Evolutionary conservation across 2,329 filamentous ascomycete genomes (phyloP), one percentile per base, ranked within the genome.

Genomic region (Neonectria neomacrospora): DNA sequence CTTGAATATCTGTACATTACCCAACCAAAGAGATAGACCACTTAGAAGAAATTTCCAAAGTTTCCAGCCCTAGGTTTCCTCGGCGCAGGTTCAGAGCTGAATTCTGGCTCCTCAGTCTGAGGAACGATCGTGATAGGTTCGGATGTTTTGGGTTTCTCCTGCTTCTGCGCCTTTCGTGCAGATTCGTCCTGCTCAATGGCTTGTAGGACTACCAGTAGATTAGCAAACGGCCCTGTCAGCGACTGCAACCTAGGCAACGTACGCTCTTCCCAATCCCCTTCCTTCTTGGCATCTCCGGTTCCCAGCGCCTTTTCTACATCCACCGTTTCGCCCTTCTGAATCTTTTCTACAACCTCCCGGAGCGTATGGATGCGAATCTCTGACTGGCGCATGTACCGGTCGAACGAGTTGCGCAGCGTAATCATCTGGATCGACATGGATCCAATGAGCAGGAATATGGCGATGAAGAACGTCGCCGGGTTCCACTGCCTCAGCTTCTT

Each of bases 361-460:
- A 99, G 79, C 30, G 93, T 75, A 3, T 85, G 86, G 66, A 99
- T 91, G 75, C 92, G 91, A 7, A 92, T 89, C 70, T 97, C 92
- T 5, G 94, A 90, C 69, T 89, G 88, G 54, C 94, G 88, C 74
- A 85, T 88, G 71, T 91, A 94, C 10, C 89, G 88, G 32, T 85
- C 83, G 74, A 90, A 91, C 54, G 94, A 90, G 71, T 91, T 92
- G 72, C 90, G 91, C 72, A 98, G 77, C 37, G 89, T 85, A 74
- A 99, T 90, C 85, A 96, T 92, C 73, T 97, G 92, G 71, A 99
- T 97, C 14, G 95, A 92, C 84, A 97, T 97, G 65, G 93, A 97
- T 4, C 96, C 96, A 67, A 98, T 95, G 67, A 98, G 85, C 42
- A 94, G 82, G 73, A 94, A 94, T 67, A 95, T 92, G 71, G 90